Percentiles rank a stretch among this genome's conserved stretches.
Evolutionary conservation across 2,329 filamentous ascomycete genomes (phyloP).

Genomic region (Botrytis sinoallii): DNA sequence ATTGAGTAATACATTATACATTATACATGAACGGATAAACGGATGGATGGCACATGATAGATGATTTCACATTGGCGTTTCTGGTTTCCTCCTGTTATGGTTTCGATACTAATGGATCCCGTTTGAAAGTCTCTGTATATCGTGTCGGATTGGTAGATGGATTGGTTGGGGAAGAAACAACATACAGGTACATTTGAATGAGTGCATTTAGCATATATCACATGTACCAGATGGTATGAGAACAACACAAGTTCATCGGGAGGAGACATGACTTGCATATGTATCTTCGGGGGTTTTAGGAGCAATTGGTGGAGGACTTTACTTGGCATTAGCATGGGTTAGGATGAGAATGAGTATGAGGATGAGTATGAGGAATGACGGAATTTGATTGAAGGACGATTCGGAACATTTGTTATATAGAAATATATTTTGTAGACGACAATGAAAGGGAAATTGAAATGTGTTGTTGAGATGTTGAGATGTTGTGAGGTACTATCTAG

Average conservation of each 20-base stretch:
- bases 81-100: constrained; percentile 1
- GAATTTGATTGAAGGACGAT: background rate
- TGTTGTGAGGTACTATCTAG: background rate
- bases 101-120: constrained; percentile 12
- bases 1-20: background rate
- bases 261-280: constrained; percentile 1
- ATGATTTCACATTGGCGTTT: constrained; percentile 15
- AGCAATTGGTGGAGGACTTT: background rate
- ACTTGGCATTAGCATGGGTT: background rate
- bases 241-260: constrained; percentile 2
- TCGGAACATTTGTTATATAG: background rate
- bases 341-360: background rate
- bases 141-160: background rate
- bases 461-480: background rate
- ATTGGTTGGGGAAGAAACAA: background rate
- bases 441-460: background rate
- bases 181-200: background rate
- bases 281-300: constrained; percentile 16
- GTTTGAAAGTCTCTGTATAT: background rate
- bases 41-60: constrained; percentile 7
- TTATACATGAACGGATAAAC: background rate
- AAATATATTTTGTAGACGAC: background rate
- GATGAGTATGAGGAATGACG: background rate
- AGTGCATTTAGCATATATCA: background rate
- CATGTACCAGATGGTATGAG: background rate